Evolutionary conservation across 345 rosid species (phyloP).

Genomic region (Lumnitzera racemosa): DNA sequence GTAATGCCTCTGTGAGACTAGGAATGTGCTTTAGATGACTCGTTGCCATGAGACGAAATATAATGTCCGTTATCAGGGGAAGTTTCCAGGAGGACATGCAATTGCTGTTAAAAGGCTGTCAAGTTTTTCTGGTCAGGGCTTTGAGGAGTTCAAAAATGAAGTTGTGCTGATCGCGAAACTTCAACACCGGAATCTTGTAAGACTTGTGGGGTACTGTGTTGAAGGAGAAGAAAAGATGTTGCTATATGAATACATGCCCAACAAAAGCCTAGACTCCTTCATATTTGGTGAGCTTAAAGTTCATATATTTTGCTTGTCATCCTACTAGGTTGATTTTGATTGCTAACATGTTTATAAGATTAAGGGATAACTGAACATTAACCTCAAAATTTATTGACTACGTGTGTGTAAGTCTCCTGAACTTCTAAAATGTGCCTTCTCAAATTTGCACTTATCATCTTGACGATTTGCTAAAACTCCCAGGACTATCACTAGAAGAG

Average conservation of each 20-base stretch:
- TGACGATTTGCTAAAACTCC: too few relatives aligned
- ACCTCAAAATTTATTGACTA: too few relatives aligned
- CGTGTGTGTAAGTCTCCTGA: too few relatives aligned
- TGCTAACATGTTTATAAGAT: too few relatives aligned
- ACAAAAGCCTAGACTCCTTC: conserved; percentile 58
- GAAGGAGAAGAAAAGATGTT: conserved; percentile 48
- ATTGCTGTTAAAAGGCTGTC: conserved; percentile 58
- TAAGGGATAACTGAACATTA: too few relatives aligned
- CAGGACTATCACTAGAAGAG: too few relatives aligned
- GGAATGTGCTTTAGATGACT: neutral
- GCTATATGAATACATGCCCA: conserved; percentile 59
- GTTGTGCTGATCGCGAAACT: conserved; percentile 56
- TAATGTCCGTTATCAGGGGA: conserved; percentile 25
- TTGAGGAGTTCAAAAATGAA: conserved; percentile 58
- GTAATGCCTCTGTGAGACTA: neutral
- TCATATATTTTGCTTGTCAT: neutral
- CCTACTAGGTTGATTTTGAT: too few relatives aligned
- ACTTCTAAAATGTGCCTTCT: too few relatives aligned
- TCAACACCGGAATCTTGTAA: conserved; percentile 67
- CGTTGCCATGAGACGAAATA: neutral
- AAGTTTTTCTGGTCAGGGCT: conserved; percentile 55
- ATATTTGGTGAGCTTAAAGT: conserved; percentile 36
- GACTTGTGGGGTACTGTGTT: conserved; percentile 57
- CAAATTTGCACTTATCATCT: too few relatives aligned
- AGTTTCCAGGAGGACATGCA: conserved; percentile 33